phyloP scores from a whole-genome alignment of 2,329 filamentous ascomycete species.

The Xylariaceae sp. region DNA sequence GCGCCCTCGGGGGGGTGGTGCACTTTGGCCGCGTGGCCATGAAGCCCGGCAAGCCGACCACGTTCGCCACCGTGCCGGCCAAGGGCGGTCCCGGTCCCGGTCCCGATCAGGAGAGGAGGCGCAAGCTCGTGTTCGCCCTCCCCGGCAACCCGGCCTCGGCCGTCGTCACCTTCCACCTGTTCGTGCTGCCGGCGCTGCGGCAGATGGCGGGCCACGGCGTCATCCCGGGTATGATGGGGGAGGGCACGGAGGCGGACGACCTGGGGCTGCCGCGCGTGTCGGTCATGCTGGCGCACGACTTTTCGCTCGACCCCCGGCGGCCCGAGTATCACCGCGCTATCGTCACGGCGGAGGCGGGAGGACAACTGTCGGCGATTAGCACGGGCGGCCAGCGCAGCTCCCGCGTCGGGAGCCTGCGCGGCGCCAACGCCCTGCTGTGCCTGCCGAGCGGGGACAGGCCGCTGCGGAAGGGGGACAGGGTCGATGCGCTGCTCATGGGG shows the following conservation, averaged over 20 bases:
- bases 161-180: constrained; percentile 87
- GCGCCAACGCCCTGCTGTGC: constrained; percentile 80
- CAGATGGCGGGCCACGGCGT: constrained; percentile 61
- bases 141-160: constrained; percentile 93
- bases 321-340: constrained; percentile 88
- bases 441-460: constrained; percentile 58
- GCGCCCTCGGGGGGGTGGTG: constrained; percentile 80
- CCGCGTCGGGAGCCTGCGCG: constrained; percentile 77
- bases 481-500: constrained; percentile 76
- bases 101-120: too few species aligned
- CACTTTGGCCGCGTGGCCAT: constrained; percentile 94
- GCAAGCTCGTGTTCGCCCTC: constrained; percentile 80
- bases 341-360: constrained; percentile 58
- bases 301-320: constrained; percentile 65
- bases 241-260: too few species aligned
- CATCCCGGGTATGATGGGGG: too few species aligned
- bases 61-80: constrained; percentile 79
- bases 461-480: constrained; percentile 60
- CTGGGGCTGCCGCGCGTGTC: constrained; percentile 64
- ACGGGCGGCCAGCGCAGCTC: constrained; percentile 90
- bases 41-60: constrained; percentile 98
- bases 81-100: constrained; percentile 51
- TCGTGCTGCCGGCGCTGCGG: constrained; percentile 82
- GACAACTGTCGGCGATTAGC: constrained; percentile 64
- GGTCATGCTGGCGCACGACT: constrained; percentile 64